These are phyloP conservation scores for Dryadomyces sulphureus DNA, from an alignment of 2,329 filamentous ascomycete genomes.

Conservation along the genomic window DNA sequence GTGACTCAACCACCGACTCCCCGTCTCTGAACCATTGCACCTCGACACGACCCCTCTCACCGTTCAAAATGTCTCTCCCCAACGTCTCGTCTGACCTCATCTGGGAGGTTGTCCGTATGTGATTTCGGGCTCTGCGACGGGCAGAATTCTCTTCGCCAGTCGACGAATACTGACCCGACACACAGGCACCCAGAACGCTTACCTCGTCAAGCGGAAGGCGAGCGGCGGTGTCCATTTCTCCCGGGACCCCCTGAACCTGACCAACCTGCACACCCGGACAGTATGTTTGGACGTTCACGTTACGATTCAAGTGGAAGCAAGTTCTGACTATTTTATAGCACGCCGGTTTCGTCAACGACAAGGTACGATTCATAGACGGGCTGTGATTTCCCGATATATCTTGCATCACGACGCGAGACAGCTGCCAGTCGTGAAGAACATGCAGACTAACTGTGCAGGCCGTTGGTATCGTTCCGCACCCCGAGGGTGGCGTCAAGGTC, in stretches of 20 bases:
- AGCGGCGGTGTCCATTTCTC: constrained; percentile 80
- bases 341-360: constrained; percentile 84
- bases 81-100: constrained; percentile 83
- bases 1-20: constrained; percentile 1
- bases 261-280: constrained; percentile 85
- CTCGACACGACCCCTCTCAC: neutral
- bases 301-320: neutral
- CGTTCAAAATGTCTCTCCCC: constrained; percentile 35
- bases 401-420: neutral
- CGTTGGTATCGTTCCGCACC: constrained; percentile 59
- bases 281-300: constrained; percentile 27
- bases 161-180: constrained; percentile 3
- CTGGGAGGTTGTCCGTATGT: constrained; percentile 93
- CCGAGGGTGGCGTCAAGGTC: constrained; percentile 69
- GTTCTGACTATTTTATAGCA: constrained; percentile 36
- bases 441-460: constrained; percentile 37
- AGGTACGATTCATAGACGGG: constrained; percentile 63
- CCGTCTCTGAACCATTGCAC: neutral
- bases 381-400: too few relatives aligned
- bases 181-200: constrained; percentile 74
- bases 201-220: constrained; percentile 76
- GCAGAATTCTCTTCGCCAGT: neutral
- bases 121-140: constrained; percentile 1
- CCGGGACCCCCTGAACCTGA: constrained; percentile 83
- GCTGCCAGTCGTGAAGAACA: too few relatives aligned